These are phyloP conservation scores for Murraya koenigii DNA, from an alignment of 345 rosid species.

Conservation along the genomic window DNA sequence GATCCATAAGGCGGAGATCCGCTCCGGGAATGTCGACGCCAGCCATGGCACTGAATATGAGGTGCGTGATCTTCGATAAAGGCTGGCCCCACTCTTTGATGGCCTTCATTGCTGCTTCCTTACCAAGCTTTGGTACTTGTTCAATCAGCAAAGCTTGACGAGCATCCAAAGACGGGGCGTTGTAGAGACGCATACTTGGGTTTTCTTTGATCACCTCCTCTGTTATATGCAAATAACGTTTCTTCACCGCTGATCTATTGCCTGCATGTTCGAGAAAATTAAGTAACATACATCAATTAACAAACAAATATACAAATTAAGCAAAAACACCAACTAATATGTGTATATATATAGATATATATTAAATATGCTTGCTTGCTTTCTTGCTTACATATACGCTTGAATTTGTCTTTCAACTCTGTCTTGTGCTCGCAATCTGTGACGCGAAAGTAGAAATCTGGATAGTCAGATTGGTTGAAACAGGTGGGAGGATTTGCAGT, in stretches of 20 bases:
- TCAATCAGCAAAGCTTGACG: constrained; percentile 29
- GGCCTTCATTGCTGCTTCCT: constrained; percentile 33
- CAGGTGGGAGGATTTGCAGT: constrained; percentile 19
- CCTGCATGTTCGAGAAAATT: constrained; percentile 12
- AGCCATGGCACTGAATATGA: constrained; percentile 31
- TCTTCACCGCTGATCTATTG: constrained; percentile 30
- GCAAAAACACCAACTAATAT: too few species aligned
- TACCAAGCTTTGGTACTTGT: constrained; percentile 31
- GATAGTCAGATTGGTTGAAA: constrained; percentile 23
- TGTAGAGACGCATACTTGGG: constrained; percentile 11
- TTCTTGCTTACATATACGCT: constrained; percentile 30
- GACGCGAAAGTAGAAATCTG: constrained; percentile 39
- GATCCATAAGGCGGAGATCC: constrained; percentile 39
- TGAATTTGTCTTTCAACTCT: constrained; percentile 23
- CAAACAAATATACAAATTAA: too few species aligned
- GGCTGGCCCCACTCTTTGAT: constrained; percentile 24
- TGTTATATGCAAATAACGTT: background rate
- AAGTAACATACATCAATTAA: background rate
- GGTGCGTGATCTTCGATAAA: constrained; percentile 37
- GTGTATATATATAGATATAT: too few species aligned
- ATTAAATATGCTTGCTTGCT: background rate
- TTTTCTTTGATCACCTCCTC: constrained; percentile 21
- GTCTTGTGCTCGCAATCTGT: constrained; percentile 26
- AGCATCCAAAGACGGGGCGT: constrained; percentile 31
- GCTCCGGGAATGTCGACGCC: constrained; percentile 43